Evolutionary conservation across 106 monocot genomes (phyloP), one percentile per base, ranked within the genome.

Genomic region (Platanthera zijinensis): DNA sequence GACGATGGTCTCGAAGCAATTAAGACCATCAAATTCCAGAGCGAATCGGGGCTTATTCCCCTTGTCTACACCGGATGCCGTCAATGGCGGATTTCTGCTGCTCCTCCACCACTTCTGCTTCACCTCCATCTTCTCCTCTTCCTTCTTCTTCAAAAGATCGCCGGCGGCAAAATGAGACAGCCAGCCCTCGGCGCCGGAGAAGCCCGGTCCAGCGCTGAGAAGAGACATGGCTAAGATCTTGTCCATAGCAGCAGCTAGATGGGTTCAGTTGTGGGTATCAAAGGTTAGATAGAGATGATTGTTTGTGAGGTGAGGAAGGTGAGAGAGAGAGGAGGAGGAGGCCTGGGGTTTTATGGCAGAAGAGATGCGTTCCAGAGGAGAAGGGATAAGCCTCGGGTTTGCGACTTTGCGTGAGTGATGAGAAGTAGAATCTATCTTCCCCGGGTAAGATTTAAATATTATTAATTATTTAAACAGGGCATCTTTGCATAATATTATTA

Each of bases 1-100:
- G 45, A 85, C 67, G 13, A 85, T 78, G 63, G 84, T 78, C 57
- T 85, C 84, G 50, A 81, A 85, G 78, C 81, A 85, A 57, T 85
- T 67, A 74, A 85, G 39, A 74, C 84, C 84, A 59, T 85, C 84
- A 9, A 85, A 81, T 52, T 85, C 84, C 61, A 73, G n/a, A 12
- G 81, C 84, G 51, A 81, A 81, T 57, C 81, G 67, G 9, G 81
- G 74, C 77, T 57, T 74, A 71, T 51, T 14, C 49, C 68, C 30
- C 67, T 74, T 53, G 52, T 56, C 48, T 18, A 52, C 3, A 71
- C 14, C 68, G 30, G n/a, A 25, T 5, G 11, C 5, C 19, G n/a
- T 5, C 6, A 21, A 48, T n/a, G 50, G 19, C 19, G 25, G 19
- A 30, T 66, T 30, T 14, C 10, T 53, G 50, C 3, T 50, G 50